Base-by-base conservation (phyloP, 1,139 yeast species). In the Suhomyces terraborum region DNA sequence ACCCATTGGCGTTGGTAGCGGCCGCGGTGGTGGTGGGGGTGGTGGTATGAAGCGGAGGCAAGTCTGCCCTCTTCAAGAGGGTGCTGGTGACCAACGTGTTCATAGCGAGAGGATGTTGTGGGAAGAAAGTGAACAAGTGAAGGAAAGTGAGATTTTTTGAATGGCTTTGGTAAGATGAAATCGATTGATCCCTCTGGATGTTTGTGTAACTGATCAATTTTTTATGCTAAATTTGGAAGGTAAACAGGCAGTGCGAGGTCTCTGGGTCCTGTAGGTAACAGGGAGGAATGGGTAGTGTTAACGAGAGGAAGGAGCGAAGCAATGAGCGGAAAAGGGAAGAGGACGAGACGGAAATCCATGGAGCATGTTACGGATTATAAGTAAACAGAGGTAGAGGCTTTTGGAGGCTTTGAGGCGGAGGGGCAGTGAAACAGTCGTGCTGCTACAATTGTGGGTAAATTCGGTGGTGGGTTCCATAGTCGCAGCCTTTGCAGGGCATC, bases 171-270 rank as follows among this genome's bases (percentile, higher is more conserved):
- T 19, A 29, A 18, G 6, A 28, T n/a, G 21, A 12, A 30, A 30
- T 19, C 32, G 16, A 12, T 20, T 30, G 16, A 20, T 20, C n/a
- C 32, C 22, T 20, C n/a, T 19, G n/a, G 16, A 30, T n/a, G 13
- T 12, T 30, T 34, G 36, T 12, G 24, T 18, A 16, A 18, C 14
- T 18, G 40, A 36, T 34, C 40, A 31, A 33, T 29, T 41, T 36
- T 36, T 41, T 22, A 22, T 38, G 31, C 43, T 40, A 40, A 32
- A 40, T 40, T 36, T 40, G 44, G 44, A 41, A 41, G 30, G 44
- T 41, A 41, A 41, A 41, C 40, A 41, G 41, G 33, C 33, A n/a
- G 34, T 30, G 38, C 38, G 35, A 22, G n/a, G 16, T 9, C 14
- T 16, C 24, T 10, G 20, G n/a, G 8, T 4, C 10, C 6, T 3